Evolutionary conservation across 257 asterid genomes (phyloP).

Genomic region (Catharanthus roseus): DNA sequence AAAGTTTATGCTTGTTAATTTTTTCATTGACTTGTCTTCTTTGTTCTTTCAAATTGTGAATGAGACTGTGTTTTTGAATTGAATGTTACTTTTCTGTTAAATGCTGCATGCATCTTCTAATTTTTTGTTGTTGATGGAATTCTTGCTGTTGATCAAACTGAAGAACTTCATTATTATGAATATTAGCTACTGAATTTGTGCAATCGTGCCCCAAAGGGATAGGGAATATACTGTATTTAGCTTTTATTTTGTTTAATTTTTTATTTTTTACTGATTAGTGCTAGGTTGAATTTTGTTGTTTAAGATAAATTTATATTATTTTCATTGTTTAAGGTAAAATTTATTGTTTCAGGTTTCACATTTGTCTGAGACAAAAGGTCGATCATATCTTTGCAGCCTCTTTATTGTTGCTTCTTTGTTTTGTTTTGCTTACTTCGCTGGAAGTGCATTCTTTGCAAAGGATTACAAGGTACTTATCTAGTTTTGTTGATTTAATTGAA

Average conservation of each 20-base stretch:
- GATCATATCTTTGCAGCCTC: constrained; percentile 53
- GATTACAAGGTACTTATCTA: constrained; percentile 36
- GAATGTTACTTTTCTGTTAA: neutral
- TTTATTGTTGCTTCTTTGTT: constrained; percentile 42
- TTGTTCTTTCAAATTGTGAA: neutral
- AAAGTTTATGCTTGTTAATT: neutral
- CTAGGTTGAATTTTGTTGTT: constrained; percentile 9
- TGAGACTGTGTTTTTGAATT: neutral
- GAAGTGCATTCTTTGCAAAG: constrained; percentile 47
- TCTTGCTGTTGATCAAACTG: constrained; percentile 2
- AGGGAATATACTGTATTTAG: too few relatives aligned
- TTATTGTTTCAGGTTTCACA: constrained; percentile 35
- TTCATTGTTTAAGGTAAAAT: constrained; percentile 6
- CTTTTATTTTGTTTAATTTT: too few relatives aligned
- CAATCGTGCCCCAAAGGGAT: too few relatives aligned
- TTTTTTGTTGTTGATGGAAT: neutral
- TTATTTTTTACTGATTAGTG: neutral
- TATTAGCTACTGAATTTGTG: too few relatives aligned
- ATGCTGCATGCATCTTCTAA: neutral
- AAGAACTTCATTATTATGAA: neutral
- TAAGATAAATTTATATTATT: neutral
- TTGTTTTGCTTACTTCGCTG: constrained; percentile 53
- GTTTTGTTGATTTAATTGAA: constrained; percentile 12
- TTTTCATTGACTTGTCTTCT: neutral
- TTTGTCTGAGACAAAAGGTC: constrained; percentile 46